These are phyloP conservation scores for Annona squamosa DNA, from an alignment of 164 flowering plant genomes.

Conservation along the genomic window DNA sequence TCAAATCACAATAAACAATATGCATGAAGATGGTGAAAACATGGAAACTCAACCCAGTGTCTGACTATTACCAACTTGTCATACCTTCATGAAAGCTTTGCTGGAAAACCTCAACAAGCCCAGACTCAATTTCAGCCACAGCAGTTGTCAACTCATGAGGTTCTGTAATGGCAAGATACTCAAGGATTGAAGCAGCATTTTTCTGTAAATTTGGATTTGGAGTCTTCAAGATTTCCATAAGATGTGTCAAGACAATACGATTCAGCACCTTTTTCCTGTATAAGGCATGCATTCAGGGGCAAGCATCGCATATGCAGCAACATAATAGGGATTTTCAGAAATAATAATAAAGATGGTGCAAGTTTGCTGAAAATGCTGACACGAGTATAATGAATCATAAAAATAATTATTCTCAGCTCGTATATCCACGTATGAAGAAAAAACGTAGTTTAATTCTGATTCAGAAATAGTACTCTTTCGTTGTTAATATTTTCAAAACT, in stretches of 20 bases:
- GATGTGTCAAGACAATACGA: slow-evolving; percentile 34
- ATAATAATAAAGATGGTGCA: neutral
- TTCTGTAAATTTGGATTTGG: slow-evolving; percentile 49
- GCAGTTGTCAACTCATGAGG: slow-evolving; percentile 32
- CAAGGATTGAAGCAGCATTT: slow-evolving; percentile 72
- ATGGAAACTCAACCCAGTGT: too few relatives aligned
- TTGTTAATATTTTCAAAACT: too few relatives aligned
- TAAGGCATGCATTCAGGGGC: neutral
- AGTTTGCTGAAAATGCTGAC: neutral
- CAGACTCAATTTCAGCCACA: slow-evolving; percentile 46
- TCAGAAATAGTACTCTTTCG: too few relatives aligned
- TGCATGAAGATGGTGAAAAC: too few relatives aligned
- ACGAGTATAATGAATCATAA: neutral
- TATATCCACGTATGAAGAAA: too few relatives aligned
- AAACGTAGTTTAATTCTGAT: too few relatives aligned
- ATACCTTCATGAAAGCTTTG: slow-evolving; percentile 43
- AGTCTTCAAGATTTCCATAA: slow-evolving; percentile 50
- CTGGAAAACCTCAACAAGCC: slow-evolving; percentile 43
- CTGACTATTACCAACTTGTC: neutral
- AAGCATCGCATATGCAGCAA: neutral
- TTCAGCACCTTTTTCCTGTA: slow-evolving; percentile 41
- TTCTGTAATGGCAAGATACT: slow-evolving; percentile 37
- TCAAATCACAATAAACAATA: too few relatives aligned
- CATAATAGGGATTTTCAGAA: neutral
- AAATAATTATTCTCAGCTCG: too few relatives aligned